Conservation (phyloP, 257 asterid species). For the Plantago elongata region DNA sequence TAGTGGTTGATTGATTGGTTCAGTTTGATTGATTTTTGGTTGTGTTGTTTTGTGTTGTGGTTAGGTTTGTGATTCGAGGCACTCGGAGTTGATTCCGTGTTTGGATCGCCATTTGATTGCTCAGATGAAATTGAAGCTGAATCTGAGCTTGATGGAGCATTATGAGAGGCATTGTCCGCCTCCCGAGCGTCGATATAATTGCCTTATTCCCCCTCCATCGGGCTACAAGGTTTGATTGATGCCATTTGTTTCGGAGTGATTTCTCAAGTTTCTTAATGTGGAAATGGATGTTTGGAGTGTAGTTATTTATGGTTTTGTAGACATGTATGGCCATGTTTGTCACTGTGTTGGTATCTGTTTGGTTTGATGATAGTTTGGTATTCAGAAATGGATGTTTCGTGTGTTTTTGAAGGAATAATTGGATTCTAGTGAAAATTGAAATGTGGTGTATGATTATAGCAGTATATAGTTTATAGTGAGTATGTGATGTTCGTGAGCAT, state of each 20-base stretch:
- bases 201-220: slow-evolving; percentile 84
- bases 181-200: slow-evolving; percentile 72
- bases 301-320: neutral
- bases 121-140: slow-evolving; percentile 64
- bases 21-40: neutral
- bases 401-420: too few relatives aligned
- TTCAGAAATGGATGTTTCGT: too few relatives aligned
- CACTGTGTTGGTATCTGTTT: too few relatives aligned
- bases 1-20: too few relatives aligned
- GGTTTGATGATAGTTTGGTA: too few relatives aligned
- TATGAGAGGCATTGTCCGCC: slow-evolving; percentile 93
- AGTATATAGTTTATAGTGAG: too few relatives aligned
- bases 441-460: too few relatives aligned
- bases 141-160: slow-evolving; percentile 91
- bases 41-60: neutral
- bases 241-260: neutral
- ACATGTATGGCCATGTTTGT: too few relatives aligned
- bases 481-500: slow-evolving; percentile 3
- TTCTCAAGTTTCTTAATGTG: too few relatives aligned
- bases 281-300: neutral
- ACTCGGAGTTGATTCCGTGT: slow-evolving; percentile 89
- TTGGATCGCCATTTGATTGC: slow-evolving; percentile 64
- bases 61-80: slow-evolving; percentile 77
- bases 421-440: too few relatives aligned
- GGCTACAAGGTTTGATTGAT: slow-evolving; percentile 69